Evolutionary conservation across 2,329 filamentous ascomycete genomes (phyloP).

Genomic region (Botrytis hyacinthi): DNA sequence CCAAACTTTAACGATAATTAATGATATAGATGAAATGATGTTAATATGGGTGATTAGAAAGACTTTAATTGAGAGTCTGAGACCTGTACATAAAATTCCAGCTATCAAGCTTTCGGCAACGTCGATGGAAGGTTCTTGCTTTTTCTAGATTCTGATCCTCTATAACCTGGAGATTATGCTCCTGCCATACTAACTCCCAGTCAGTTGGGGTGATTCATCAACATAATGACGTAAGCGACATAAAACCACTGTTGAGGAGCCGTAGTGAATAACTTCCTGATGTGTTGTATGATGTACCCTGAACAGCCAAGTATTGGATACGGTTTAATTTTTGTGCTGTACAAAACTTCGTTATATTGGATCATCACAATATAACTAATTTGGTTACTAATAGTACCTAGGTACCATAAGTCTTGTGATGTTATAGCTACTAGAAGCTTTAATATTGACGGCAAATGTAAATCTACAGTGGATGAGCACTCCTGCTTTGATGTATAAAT

Average conservation of each 20-base stretch:
- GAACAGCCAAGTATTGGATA: neutral
- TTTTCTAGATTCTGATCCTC: neutral
- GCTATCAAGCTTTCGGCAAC: neutral
- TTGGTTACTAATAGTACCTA: neutral
- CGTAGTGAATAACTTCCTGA: neutral
- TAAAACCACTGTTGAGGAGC: neutral
- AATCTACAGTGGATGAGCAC: no score
- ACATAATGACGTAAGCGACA: no score
- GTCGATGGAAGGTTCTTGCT: neutral
- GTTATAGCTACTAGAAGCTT: neutral
- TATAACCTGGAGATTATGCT: neutral
- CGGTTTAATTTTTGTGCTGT: neutral
- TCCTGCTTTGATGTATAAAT: neutral
- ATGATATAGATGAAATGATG: neutral
- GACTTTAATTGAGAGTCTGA: neutral
- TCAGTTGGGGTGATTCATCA: no score
- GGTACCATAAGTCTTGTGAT: no score
- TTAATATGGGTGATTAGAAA: neutral
- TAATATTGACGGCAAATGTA: neutral
- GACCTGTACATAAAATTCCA: neutral
- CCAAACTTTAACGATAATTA: neutral
- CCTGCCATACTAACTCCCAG: neutral
- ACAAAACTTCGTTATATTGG: neutral
- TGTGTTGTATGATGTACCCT: neutral
- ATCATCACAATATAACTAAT: neutral